Percentiles rank a stretch among this genome's conserved stretches.
Conservation (phyloP, 495 filamentous ascomycete genomes). For the Aspergillus homomorphus region DNA sequence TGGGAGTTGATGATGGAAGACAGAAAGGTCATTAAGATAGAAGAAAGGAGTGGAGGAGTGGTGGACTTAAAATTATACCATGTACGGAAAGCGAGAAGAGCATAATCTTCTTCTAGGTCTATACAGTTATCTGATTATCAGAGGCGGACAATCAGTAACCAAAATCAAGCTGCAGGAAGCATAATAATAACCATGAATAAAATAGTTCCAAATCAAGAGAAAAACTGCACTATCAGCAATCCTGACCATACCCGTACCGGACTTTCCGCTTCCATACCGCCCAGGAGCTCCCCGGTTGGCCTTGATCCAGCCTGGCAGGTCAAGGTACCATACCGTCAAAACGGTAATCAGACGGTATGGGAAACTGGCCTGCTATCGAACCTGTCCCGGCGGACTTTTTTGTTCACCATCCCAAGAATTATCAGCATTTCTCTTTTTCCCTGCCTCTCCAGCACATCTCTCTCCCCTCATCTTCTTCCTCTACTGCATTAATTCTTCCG, state of each 20-base stretch:
- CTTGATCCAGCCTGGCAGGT: neutral
- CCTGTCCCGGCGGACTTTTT: neutral
- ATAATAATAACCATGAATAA: neutral
- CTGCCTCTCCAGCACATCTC: conserved; percentile 1
- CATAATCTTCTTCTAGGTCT: too few relatives aligned
- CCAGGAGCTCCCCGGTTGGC: neutral
- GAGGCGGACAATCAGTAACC: too few relatives aligned
- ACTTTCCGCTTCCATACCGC: neutral
- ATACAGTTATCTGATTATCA: too few relatives aligned
- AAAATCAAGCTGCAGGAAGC: neutral
- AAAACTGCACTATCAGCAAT: too few relatives aligned
- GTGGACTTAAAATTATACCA: neutral
- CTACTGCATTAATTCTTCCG: conserved; percentile 2
- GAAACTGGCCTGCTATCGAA: neutral
- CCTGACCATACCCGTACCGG: neutral
- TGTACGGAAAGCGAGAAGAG: too few relatives aligned
- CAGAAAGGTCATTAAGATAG: neutral
- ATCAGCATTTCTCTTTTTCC: conserved; percentile 4
- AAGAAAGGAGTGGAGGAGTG: neutral
- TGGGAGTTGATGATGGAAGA: neutral
- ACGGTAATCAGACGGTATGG: neutral
- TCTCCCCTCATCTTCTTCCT: conserved; percentile 4
- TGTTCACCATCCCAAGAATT: conserved; percentile 8
- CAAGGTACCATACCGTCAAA: neutral
- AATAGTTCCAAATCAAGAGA: neutral